Conservation (phyloP, 2,329 filamentous ascomycete genomes). For the Fusarium heterosporum region DNA sequence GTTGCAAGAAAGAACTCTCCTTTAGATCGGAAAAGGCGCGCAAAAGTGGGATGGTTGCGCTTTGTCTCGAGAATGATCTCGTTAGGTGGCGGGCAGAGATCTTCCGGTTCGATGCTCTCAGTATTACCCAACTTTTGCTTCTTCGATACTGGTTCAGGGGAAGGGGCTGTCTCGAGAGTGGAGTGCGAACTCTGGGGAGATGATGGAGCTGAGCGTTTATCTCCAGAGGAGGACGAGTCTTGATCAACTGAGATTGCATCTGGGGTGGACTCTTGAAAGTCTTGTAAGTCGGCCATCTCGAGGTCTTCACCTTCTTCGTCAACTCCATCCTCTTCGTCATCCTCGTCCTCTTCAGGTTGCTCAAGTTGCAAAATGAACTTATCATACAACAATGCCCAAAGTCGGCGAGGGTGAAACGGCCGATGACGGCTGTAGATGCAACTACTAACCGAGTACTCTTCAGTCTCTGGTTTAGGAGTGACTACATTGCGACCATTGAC, state of each 20-base stretch:
- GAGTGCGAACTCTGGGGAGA: constrained; percentile 45
- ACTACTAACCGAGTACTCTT: constrained; percentile 78
- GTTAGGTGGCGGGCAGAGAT: constrained; percentile 53
- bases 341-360: constrained; percentile 52
- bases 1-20: constrained; percentile 71
- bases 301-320: constrained; percentile 45
- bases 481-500: constrained; percentile 63
- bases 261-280: constrained; percentile 8
- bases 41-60: constrained; percentile 63
- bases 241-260: neutral
- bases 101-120: constrained; percentile 38
- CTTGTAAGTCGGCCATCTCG: constrained; percentile 34
- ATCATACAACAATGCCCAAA: constrained; percentile 60
- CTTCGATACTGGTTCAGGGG: constrained; percentile 29
- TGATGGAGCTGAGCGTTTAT: constrained; percentile 33
- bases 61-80: constrained; percentile 66
- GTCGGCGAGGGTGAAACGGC: constrained; percentile 63
- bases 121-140: constrained; percentile 30
- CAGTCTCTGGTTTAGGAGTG: constrained; percentile 76
- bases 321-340: constrained; percentile 51
- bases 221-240: constrained; percentile 27
- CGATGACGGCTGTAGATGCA: constrained; percentile 74
- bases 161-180: constrained; percentile 42
- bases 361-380: constrained; percentile 65
- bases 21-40: constrained; percentile 71